Conservation (phyloP, 208 protist genomes). For the Porcisia hertigi region DNA sequence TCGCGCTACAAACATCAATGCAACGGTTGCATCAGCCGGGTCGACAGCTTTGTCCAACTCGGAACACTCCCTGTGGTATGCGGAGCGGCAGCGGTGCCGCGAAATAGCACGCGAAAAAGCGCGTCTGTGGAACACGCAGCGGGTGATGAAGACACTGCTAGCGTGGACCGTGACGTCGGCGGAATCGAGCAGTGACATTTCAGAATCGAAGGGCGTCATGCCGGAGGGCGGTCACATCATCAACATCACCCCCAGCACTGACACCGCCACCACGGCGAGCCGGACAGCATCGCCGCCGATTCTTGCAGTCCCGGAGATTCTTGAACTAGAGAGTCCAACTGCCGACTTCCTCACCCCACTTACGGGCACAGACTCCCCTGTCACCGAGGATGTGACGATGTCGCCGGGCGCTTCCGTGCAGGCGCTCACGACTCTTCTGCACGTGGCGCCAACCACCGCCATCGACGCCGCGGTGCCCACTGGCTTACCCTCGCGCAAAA, state of each 20-base stretch:
- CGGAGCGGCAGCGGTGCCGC: constrained; percentile 36
- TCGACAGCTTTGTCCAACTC: neutral
- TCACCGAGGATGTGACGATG: neutral
- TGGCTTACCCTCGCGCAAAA: constrained; percentile 16
- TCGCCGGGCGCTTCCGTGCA: neutral
- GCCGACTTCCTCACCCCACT: neutral
- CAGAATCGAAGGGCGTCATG: neutral
- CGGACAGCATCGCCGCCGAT: neutral
- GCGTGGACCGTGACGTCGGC: constrained; percentile 49
- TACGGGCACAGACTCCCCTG: neutral
- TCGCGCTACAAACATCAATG: neutral
- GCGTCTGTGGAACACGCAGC: constrained; percentile 54
- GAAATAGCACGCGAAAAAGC: constrained; percentile 44
- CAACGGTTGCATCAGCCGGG: neutral
- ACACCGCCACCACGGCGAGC: neutral
- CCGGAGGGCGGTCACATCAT: neutral
- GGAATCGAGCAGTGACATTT: neutral
- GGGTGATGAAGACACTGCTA: constrained; percentile 84
- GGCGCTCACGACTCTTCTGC: constrained; percentile 11
- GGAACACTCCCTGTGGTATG: constrained; percentile 39
- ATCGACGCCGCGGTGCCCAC: constrained; percentile 24
- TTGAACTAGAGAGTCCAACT: constrained; percentile 7
- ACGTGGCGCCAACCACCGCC: constrained; percentile 22
- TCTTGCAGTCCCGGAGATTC: constrained; percentile 23
- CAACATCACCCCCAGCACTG: neutral